These are phyloP conservation scores for Aspergillaceae sp. DNA, from an alignment of 2,329 filamentous ascomycete species.

Conservation along the genomic window DNA sequence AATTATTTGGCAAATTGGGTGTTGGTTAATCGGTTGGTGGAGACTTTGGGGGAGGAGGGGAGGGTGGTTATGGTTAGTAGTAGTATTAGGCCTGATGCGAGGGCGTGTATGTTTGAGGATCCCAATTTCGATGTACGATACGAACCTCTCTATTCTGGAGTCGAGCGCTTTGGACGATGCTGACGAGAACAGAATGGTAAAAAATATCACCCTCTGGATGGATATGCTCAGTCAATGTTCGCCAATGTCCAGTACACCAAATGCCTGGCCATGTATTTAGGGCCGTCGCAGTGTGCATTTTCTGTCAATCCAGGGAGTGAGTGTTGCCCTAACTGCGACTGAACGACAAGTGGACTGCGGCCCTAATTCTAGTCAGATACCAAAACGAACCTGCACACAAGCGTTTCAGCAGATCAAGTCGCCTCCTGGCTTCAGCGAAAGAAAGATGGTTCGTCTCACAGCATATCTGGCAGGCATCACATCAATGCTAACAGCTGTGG, in stretches of 20 bases:
- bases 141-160: background rate
- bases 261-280: slow-evolving; percentile 9
- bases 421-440: slow-evolving; percentile 16
- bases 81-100: slow-evolving; percentile 13
- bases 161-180: background rate
- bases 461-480: background rate
- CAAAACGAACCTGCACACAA: slow-evolving; percentile 14
- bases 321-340: slow-evolving; percentile 1
- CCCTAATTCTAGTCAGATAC: slow-evolving; percentile 9
- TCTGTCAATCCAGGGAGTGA: slow-evolving; percentile 21
- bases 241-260: slow-evolving; percentile 19
- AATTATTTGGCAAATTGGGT: slow-evolving; percentile 20
- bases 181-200: slow-evolving; percentile 13
- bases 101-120: slow-evolving; percentile 14
- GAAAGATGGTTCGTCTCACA: slow-evolving; percentile 11
- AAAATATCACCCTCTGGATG: slow-evolving; percentile 17
- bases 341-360: background rate
- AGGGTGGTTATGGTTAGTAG: slow-evolving; percentile 16
- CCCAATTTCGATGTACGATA: slow-evolving; percentile 13
- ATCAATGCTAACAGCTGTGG: background rate
- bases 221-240: slow-evolving; percentile 19
- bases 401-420: slow-evolving; percentile 12
- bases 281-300: slow-evolving; percentile 12
- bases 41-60: slow-evolving; percentile 6
- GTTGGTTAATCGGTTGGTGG: slow-evolving; percentile 13